phyloP scores from a whole-genome alignment of 371 early-diverging fungal species.

The Syncephalastrum contaminatum region DNA sequence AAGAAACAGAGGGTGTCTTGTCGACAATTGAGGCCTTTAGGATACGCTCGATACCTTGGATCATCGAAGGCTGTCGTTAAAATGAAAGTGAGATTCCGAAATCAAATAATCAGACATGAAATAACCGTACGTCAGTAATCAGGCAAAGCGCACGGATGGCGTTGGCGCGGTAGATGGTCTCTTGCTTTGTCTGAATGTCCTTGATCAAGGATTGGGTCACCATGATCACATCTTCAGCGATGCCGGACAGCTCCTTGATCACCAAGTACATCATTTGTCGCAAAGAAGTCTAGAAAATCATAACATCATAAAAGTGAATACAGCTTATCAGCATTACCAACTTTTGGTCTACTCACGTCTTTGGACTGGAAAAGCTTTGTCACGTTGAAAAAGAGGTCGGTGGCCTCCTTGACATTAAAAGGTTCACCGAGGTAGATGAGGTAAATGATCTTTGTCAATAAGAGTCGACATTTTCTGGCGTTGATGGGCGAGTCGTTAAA shows the following conservation, averaged over 20 bases:
- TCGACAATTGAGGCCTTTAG: constrained; percentile 97
- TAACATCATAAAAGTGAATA: background rate
- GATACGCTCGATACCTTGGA: constrained; percentile 94
- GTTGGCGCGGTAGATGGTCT: constrained; percentile 89
- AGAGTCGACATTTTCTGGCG: constrained; percentile 88
- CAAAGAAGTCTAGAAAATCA: constrained; percentile 68
- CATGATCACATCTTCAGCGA: constrained; percentile 97
- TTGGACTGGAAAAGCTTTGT: constrained; percentile 96
- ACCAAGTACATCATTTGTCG: constrained; percentile 96
- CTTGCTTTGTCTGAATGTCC: constrained; percentile 94
- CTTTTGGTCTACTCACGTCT: constrained; percentile 67
- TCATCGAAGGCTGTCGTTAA: constrained; percentile 76
- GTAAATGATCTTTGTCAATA: constrained; percentile 92
- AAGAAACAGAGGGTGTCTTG: constrained; percentile 85
- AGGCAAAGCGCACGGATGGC: constrained; percentile 95
- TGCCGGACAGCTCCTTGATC: constrained; percentile 92
- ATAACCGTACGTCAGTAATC: constrained; percentile 81
- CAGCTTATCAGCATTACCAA: background rate
- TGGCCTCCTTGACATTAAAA: constrained; percentile 91
- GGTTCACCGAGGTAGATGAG: constrained; percentile 88
- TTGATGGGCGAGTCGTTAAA: constrained; percentile 97
- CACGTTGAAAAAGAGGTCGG: constrained; percentile 95
- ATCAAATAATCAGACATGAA: background rate
- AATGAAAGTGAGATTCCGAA: background rate
- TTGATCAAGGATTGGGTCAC: constrained; percentile 94